Evolutionary conservation across 208 protist genomes (phyloP).

Genomic region (Wallacemonas rigidus): DNA sequence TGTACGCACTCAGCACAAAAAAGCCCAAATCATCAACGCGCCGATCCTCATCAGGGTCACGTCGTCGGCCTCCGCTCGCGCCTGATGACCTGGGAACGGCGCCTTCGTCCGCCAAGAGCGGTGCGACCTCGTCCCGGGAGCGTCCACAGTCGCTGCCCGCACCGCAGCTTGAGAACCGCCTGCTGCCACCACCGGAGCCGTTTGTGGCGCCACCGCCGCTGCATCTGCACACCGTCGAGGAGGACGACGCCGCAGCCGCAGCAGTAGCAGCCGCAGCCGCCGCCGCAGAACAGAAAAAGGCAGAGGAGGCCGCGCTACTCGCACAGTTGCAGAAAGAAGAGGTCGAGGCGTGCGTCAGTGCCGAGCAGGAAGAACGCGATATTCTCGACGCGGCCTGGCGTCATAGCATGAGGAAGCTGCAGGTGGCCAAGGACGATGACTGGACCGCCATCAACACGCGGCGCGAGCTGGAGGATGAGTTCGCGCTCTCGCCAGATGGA

Average conservation of each 20-base stretch:
- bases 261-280: background rate
- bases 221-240: constrained; percentile 70
- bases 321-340: constrained; percentile 29
- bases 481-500: constrained; percentile 44
- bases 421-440: constrained; percentile 40
- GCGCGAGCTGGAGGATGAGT: constrained; percentile 47
- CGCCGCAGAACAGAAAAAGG: background rate
- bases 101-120: no score
- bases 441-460: constrained; percentile 32
- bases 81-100: background rate
- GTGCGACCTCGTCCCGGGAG: constrained; percentile 11
- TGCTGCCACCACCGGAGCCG: constrained; percentile 33
- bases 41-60: constrained; percentile 3
- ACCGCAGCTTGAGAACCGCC: constrained; percentile 35
- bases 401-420: constrained; percentile 35
- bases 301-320: constrained; percentile 14
- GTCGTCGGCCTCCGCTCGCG: constrained; percentile 9
- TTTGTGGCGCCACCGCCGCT: constrained; percentile 58
- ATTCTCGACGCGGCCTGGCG: constrained; percentile 40
- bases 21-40: background rate
- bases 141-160: constrained; percentile 48
- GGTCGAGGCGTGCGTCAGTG: constrained; percentile 3
- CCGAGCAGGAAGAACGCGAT: constrained; percentile 42
- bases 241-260: constrained; percentile 37
- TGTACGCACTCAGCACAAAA: constrained; percentile 33